Base-by-base conservation (phyloP, 306 rosid species). In the Adenanthera pavonina region DNA sequence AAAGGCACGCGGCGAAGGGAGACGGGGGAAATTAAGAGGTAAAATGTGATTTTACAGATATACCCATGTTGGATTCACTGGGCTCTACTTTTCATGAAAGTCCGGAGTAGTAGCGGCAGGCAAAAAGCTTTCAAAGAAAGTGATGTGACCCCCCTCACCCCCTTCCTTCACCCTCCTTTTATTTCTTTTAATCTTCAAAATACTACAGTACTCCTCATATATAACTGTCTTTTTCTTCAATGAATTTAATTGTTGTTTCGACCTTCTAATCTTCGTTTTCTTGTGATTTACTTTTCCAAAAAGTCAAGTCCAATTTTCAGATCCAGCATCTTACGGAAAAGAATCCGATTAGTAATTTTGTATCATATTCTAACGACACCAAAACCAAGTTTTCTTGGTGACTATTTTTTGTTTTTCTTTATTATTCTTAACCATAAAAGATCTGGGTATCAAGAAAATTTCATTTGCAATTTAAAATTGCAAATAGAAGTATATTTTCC, bases 71-170 rank as follows among this genome's bases (percentile, higher is more conserved):
- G 73, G 76, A 78, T 75, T 84, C 84, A 74, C 69, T 79, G 74
- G 87, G 87, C 87, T 53, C 87, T 79, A 69, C 84, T 80, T 84
- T 84, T 80, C 70, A 84, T 84, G 78, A 80, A 52, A 84, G 81
- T 79, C 75, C 78, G 78, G 78, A 75, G 70, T 61, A 61, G 70
- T 69, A 84, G 81, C 75, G 78, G 81, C 87, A 84, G 84, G 81
- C 84, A 84, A 80, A 84, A 75, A 80, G 78, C 81, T 69, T 69
- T 61, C 67, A 43, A 49, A 75, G 81, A 74, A 73, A 80, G 78
- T 69, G 87, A 84, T 61, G 84, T 60, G 69, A 84, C 84, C 68
- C 84, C 67, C 25, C 3, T 0, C 15, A 6, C 54, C 54, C 5
- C 54, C 14, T 19, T 4, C 10, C 20, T 7, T 20, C 25, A 47